Percentiles rank a stretch among this genome's conserved stretches.
Conservation (phyloP, 169 alveolate genomes). For the Plasmodium yoelii region DNA sequence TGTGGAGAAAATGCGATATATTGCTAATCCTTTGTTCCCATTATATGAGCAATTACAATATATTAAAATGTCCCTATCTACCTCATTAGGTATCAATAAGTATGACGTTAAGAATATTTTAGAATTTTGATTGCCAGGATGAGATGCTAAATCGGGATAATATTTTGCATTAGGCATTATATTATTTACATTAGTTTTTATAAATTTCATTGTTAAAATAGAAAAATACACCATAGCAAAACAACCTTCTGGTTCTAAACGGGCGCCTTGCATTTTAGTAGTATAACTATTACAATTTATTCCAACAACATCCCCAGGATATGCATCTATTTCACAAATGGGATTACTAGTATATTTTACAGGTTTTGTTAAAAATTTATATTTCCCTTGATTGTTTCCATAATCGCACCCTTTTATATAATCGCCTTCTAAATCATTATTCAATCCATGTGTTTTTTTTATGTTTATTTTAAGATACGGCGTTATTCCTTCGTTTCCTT, state of each 20-base stretch:
- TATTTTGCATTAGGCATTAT: constrained; percentile 47
- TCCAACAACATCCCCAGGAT: constrained; percentile 59
- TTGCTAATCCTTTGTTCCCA: neutral
- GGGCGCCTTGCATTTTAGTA: neutral
- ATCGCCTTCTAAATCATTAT: constrained; percentile 5
- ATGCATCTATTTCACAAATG: constrained; percentile 30
- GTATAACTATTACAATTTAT: constrained; percentile 34
- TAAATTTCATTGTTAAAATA: neutral
- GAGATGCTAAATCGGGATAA: constrained; percentile 45
- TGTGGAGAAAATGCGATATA: neutral
- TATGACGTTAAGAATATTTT: constrained; percentile 30
- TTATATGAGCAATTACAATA: constrained; percentile 20
- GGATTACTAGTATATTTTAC: neutral
- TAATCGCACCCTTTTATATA: constrained; percentile 54
- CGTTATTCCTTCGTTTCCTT: constrained; percentile 25
- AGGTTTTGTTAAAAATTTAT: constrained; percentile 47
- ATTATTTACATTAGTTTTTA: constrained; percentile 26
- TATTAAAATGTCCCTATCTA: constrained; percentile 7
- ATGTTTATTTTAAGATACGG: constrained; percentile 48
- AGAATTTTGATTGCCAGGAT: constrained; percentile 24
- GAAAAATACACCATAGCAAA: constrained; percentile 38
- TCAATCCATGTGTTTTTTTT: constrained; percentile 10
- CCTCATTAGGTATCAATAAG: constrained; percentile 35
- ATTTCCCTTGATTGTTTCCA: constrained; percentile 55
- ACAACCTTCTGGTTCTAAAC: constrained; percentile 28